phyloP scores from a whole-genome alignment of 1,139 yeast species.

The Sugiyamaella japonica region DNA sequence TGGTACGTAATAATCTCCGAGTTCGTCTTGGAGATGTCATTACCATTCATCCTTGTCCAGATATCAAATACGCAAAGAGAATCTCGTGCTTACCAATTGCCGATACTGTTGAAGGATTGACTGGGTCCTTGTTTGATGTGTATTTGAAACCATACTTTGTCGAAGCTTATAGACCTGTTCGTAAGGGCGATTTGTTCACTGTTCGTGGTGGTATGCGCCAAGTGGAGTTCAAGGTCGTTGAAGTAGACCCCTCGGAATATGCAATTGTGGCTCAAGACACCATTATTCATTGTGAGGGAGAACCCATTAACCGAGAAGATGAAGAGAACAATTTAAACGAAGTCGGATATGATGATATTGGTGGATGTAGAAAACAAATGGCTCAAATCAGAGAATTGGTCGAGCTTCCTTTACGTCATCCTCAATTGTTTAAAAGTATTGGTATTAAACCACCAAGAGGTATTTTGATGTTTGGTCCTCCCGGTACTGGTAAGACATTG shows the following conservation, averaged over 20 bases:
- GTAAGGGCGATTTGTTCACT: conserved; percentile 94
- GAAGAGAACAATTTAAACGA: conserved; percentile 95
- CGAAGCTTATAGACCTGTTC: conserved; percentile 97
- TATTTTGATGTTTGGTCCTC: conserved; percentile 96
- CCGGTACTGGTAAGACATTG: conserved; percentile 98
- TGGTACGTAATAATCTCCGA: conserved; percentile 91
- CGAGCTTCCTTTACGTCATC: conserved; percentile 94
- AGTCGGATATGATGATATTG: conserved; percentile 98
- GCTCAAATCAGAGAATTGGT: conserved; percentile 97
- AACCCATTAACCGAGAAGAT: conserved; percentile 97
- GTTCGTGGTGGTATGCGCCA: conserved; percentile 99
- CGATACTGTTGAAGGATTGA: conserved; percentile 96
- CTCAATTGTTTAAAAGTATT: conserved; percentile 92
- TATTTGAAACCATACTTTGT: conserved; percentile 97
- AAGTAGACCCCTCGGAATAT: conserved; percentile 94
- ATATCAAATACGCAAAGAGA: conserved; percentile 81
- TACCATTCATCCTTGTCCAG: conserved; percentile 94
- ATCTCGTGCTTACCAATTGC: conserved; percentile 97
- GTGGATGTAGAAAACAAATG: conserved; percentile 98
- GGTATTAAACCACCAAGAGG: conserved; percentile 99
- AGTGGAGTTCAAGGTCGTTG: conserved; percentile 97
- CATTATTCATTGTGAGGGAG: conserved; percentile 97
- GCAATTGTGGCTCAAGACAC: conserved; percentile 99
- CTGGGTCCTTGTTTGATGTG: conserved; percentile 96
- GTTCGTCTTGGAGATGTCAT: conserved; percentile 92